These are phyloP conservation scores for Thelephora ganbajun DNA, from an alignment of 768 basidiomycete genomes.

Conservation along the genomic window DNA sequence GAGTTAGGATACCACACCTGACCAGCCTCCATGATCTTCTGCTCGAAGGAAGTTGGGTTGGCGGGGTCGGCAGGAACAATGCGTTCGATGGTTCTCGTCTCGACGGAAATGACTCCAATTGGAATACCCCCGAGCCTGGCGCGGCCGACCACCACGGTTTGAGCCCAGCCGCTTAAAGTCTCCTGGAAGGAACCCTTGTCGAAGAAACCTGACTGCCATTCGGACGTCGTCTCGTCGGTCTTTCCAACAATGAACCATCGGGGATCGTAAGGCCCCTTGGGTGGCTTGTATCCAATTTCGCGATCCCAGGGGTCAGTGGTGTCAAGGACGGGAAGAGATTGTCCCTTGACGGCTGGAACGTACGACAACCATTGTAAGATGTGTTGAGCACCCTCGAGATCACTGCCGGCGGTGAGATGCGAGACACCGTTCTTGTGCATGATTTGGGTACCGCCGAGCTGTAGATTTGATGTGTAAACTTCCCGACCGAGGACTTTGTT, in stretches of 20 bases:
- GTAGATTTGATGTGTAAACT: constrained; percentile 96
- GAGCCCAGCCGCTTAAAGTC: constrained; percentile 97
- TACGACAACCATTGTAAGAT: constrained; percentile 94
- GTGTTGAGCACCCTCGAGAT: constrained; percentile 87
- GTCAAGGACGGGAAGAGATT: constrained; percentile 65
- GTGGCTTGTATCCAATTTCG: constrained; percentile 76
- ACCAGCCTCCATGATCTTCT: constrained; percentile 98
- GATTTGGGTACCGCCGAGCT: constrained; percentile 99
- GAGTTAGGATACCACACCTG: constrained; percentile 99
- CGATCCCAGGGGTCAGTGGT: constrained; percentile 81
- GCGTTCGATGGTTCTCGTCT: constrained; percentile 94
- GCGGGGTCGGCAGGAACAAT: constrained; percentile 96
- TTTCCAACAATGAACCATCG: constrained; percentile 98
- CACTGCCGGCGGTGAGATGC: constrained; percentile 88
- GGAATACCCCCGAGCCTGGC: constrained; percentile 95
- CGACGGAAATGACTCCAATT: constrained; percentile 95
- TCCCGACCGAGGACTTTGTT: constrained; percentile 99
- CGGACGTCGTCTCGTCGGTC: constrained; percentile 60
- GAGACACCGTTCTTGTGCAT: constrained; percentile 99
- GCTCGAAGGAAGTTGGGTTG: constrained; percentile 92
- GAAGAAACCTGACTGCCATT: constrained; percentile 87
- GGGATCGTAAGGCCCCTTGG: constrained; percentile 93
- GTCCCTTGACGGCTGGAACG: constrained; percentile 73
- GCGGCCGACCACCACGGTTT: constrained; percentile 95
- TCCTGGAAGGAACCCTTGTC: constrained; percentile 98